phyloP scores from a whole-genome alignment of 2,329 filamentous ascomycete genomes.

The Tympanopsis confertula region DNA sequence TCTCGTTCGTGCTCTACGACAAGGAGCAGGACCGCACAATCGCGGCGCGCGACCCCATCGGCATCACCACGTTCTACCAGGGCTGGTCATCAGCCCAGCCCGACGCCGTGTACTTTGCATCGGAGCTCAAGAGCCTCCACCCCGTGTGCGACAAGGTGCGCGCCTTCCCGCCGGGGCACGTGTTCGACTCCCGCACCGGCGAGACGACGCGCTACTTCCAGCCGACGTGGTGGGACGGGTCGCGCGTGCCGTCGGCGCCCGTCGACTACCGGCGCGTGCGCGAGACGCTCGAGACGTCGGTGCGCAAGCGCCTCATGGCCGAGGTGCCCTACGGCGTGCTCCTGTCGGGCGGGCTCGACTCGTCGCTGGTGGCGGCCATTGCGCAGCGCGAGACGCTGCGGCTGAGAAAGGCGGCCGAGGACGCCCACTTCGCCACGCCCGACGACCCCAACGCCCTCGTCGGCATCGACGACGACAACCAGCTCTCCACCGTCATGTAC shows the following conservation, averaged over 20 bases:
- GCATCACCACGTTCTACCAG: conserved; percentile 94
- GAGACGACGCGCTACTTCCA: conserved; percentile 79
- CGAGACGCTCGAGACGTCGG: conserved; percentile 74
- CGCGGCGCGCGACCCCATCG: conserved; percentile 90
- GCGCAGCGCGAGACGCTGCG: conserved; percentile 84
- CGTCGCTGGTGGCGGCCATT: conserved; percentile 86
- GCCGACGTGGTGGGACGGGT: conserved; percentile 82
- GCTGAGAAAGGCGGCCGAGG: conserved; percentile 43
- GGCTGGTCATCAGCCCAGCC: conserved; percentile 78
- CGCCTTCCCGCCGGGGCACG: conserved; percentile 84
- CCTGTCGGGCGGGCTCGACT: conserved; percentile 89
- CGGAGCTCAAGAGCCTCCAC: conserved; percentile 87
- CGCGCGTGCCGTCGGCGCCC: conserved; percentile 61
- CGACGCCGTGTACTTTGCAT: conserved; percentile 85
- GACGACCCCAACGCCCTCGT: conserved; percentile 51
- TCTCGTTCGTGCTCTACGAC: conserved; percentile 97
- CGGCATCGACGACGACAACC: conserved; percentile 86
- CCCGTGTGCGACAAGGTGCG: conserved; percentile 92
- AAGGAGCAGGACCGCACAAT: conserved; percentile 86
- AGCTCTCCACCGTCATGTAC: conserved; percentile 79
- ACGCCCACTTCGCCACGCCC: conserved; percentile 7
- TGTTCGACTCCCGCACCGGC: conserved; percentile 90
- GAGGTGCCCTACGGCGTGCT: conserved; percentile 96
- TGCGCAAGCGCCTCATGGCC: conserved; percentile 95
- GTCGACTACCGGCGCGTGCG: conserved; percentile 75